These are phyloP conservation scores for Hordeum pubiflorum DNA, from an alignment of 202 grass and related monocot genomes.

Conservation along the genomic window DNA sequence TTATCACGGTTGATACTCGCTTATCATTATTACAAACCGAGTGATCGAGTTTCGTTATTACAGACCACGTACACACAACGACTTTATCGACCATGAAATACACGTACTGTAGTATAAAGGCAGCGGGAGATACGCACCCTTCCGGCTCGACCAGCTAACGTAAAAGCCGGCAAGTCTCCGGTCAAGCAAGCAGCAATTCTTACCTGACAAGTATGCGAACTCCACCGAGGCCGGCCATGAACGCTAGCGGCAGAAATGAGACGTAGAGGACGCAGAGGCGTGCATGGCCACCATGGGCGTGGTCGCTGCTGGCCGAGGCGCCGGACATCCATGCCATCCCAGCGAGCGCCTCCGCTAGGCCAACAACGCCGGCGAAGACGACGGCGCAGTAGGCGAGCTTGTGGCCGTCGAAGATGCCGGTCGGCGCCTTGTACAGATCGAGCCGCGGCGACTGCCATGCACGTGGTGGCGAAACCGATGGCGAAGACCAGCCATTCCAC, in stretches of 20 bases:
- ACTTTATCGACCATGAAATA: too few relatives aligned
- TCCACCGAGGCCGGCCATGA: background rate
- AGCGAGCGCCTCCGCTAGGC: background rate
- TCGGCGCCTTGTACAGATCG: background rate
- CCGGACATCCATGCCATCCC: background rate
- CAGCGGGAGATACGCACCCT: too few relatives aligned
- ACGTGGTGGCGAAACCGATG: background rate
- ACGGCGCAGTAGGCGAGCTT: background rate
- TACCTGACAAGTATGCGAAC: background rate
- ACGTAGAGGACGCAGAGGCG: background rate
- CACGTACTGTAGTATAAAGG: too few relatives aligned
- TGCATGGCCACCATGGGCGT: background rate
- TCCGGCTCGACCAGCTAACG: too few relatives aligned
- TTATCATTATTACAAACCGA: too few relatives aligned
- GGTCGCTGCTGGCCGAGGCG: background rate
- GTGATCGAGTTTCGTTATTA: too few relatives aligned
- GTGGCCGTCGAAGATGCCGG: background rate
- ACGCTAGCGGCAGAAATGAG: background rate
- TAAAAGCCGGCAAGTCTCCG: too few relatives aligned
- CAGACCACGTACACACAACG: too few relatives aligned
- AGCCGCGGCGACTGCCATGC: background rate
- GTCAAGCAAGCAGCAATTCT: background rate
- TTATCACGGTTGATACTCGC: too few relatives aligned
- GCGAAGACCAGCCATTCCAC: background rate
- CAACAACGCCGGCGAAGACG: background rate